Conservation (phyloP, 805 yeast genomes). For the Scheffersomyces stipitis region DNA sequence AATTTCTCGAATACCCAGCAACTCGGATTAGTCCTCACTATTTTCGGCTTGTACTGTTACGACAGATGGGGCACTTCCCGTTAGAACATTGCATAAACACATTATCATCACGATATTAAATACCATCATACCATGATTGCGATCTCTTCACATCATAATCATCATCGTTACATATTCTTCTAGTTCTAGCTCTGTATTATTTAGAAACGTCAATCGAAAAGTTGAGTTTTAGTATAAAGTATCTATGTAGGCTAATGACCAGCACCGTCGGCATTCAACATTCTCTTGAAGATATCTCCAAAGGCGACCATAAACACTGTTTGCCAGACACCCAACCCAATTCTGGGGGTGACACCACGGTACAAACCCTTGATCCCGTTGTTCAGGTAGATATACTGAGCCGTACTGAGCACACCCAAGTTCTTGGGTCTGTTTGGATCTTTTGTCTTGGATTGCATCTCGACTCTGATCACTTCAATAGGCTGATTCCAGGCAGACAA, state of each 20-base stretch:
- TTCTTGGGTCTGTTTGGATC: constrained; percentile 97
- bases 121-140: too few relatives aligned
- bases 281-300: constrained; percentile 71
- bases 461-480: constrained; percentile 95
- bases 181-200: too few relatives aligned
- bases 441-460: constrained; percentile 92
- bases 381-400: constrained; percentile 76
- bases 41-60: constrained; percentile 41
- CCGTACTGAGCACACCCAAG: constrained; percentile 71
- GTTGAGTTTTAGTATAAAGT: too few relatives aligned
- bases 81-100: too few relatives aligned
- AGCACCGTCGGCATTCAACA: constrained; percentile 42
- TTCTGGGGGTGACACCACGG: constrained; percentile 96
- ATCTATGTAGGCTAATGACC: constrained; percentile 37
- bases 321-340: constrained; percentile 97
- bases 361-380: constrained; percentile 90
- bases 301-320: constrained; percentile 98
- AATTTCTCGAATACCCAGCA: constrained; percentile 28
- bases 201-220: too few relatives aligned
- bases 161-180: too few relatives aligned
- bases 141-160: too few relatives aligned
- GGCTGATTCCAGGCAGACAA: constrained; percentile 99
- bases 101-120: too few relatives aligned
- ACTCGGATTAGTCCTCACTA: constrained; percentile 36
- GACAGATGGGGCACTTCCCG: constrained; percentile 45